These are phyloP conservation scores for Sanguinoderma infundibulare DNA, from an alignment of 1,284 basidiomycete species.

Conservation along the genomic window DNA sequence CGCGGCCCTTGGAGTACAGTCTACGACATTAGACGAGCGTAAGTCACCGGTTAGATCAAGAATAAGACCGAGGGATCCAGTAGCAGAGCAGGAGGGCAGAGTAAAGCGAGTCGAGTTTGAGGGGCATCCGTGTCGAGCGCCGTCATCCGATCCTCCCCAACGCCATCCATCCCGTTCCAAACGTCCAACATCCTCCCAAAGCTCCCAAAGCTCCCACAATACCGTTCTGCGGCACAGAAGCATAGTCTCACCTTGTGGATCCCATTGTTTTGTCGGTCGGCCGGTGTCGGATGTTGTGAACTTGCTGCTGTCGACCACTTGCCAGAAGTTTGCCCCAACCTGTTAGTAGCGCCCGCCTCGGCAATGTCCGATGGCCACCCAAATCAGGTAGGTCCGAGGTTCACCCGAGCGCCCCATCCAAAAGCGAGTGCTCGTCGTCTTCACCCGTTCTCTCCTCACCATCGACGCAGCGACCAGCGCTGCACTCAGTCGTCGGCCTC, in stretches of 20 bases:
- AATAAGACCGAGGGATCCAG: background rate
- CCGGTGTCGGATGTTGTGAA: constrained; percentile 37
- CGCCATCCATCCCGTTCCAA: constrained; percentile 42
- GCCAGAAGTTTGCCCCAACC: constrained; percentile 12
- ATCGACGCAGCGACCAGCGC: constrained; percentile 45
- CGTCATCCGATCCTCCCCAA: constrained; percentile 42
- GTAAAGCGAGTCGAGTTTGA: constrained; percentile 10
- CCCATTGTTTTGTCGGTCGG: constrained; percentile 59
- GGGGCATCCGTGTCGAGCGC: constrained; percentile 12
- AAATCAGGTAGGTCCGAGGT: background rate
- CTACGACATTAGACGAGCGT: constrained; percentile 44
- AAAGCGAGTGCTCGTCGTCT: background rate
- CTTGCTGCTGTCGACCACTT: constrained; percentile 19
- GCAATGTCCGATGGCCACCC: constrained; percentile 10
- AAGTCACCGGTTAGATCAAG: constrained; percentile 11
- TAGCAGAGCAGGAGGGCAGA: constrained; percentile 1
- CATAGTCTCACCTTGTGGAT: constrained; percentile 69
- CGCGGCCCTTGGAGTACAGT: constrained; percentile 97
- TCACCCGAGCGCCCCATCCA: background rate
- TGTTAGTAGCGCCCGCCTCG: constrained; percentile 10
- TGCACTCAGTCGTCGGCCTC: constrained; percentile 45
- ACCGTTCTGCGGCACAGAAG: constrained; percentile 14
- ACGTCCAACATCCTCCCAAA: constrained; percentile 23
- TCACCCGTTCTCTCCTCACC: constrained; percentile 28
- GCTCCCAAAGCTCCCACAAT: constrained; percentile 16